Percentiles rank a stretch among this genome's conserved stretches.
Conservation (phyloP, 208 protist species). For the Leishmania tarentolae region DNA sequence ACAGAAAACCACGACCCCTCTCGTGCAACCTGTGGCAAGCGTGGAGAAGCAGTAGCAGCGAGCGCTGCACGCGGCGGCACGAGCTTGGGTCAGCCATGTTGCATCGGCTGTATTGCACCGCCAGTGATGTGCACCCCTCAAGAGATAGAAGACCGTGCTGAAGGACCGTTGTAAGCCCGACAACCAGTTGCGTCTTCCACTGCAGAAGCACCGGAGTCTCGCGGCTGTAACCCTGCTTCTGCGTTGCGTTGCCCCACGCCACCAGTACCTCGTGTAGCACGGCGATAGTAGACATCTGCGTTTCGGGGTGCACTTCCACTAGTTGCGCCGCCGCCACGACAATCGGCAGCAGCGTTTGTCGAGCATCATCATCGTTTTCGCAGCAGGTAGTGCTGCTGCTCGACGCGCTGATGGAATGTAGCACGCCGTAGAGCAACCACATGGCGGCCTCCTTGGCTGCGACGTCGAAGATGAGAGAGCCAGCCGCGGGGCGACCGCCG, state of each 20-base stretch:
- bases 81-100: slow-evolving; percentile 58
- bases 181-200: slow-evolving; percentile 64
- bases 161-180: slow-evolving; percentile 51
- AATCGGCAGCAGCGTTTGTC: slow-evolving; percentile 38
- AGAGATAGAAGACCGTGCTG: slow-evolving; percentile 53
- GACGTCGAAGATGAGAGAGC: slow-evolving; percentile 35
- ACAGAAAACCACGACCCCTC: slow-evolving; percentile 25
- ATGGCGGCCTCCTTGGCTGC: slow-evolving; percentile 49
- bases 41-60: slow-evolving; percentile 51
- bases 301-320: slow-evolving; percentile 61
- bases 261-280: slow-evolving; percentile 41
- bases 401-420: slow-evolving; percentile 11
- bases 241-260: slow-evolving; percentile 25
- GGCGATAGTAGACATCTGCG: slow-evolving; percentile 47
- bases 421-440: slow-evolving; percentile 37
- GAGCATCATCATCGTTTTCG: slow-evolving; percentile 13
- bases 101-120: slow-evolving; percentile 48
- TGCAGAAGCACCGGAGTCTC: slow-evolving; percentile 39
- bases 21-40: slow-evolving; percentile 55
- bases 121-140: slow-evolving; percentile 47
- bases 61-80: slow-evolving; percentile 51
- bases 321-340: slow-evolving; percentile 53
- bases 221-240: slow-evolving; percentile 10
- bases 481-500: neutral
- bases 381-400: neutral